These are phyloP conservation scores for Hypericum perforatum DNA, from an alignment of 345 rosid genomes.

Conservation along the genomic window DNA sequence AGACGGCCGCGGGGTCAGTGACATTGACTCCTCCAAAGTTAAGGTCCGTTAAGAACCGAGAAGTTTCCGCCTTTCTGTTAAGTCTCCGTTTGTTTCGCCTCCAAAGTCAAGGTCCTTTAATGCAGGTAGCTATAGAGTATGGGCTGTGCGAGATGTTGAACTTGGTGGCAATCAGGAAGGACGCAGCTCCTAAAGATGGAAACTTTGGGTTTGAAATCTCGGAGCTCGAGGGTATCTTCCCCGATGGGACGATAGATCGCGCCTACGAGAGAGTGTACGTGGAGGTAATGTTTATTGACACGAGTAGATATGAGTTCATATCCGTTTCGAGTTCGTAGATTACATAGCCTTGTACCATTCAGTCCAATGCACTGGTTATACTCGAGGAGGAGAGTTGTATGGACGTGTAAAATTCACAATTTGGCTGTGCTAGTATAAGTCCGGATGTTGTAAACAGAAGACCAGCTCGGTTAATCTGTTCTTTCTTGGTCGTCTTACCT, in stretches of 20 bases:
- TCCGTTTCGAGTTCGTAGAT: background rate
- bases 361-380: no score
- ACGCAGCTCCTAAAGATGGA: conserved; percentile 54
- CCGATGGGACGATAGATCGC: conserved; percentile 54
- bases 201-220: conserved; percentile 40
- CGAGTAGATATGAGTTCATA: conserved; percentile 2
- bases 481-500: no score
- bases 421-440: no score
- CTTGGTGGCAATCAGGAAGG: conserved; percentile 38
- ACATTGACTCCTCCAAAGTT: conserved; percentile 43
- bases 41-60: conserved; percentile 35
- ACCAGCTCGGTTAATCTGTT: no score
- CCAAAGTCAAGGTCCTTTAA: no score
- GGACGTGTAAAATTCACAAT: background rate
- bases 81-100: background rate
- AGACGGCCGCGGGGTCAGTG: conserved; percentile 16
- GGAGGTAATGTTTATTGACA: conserved; percentile 29
- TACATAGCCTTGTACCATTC: no score
- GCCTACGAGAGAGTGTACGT: conserved; percentile 33
- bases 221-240: conserved; percentile 51
- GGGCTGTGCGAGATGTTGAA: conserved; percentile 78
- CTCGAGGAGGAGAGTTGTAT: background rate
- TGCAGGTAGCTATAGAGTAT: conserved; percentile 60
- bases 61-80: background rate
- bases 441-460: no score